These are phyloP conservation scores for Chlorophyllum brunneum DNA, from an alignment of 768 basidiomycete species.

Conservation along the genomic window DNA sequence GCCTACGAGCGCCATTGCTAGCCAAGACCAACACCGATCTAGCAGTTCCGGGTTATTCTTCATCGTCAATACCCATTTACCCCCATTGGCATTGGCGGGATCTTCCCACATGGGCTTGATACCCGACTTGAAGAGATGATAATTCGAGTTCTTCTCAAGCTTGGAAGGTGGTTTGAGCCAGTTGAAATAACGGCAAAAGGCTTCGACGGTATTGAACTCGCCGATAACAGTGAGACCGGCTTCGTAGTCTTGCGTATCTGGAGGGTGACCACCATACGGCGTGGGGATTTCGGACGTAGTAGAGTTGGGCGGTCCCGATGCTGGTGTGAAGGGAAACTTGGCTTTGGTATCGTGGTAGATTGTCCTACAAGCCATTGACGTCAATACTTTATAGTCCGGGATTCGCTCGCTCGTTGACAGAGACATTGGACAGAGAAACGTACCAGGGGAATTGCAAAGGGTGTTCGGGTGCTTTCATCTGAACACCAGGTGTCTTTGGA, in stretches of 20 bases:
- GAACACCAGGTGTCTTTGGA: constrained; percentile 75
- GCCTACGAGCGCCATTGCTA: constrained; percentile 89
- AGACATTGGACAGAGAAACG: constrained; percentile 18
- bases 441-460: constrained; percentile 84
- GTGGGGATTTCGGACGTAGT: constrained; percentile 17
- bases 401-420: not conserved
- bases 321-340: constrained; percentile 58
- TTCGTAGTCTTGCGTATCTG: constrained; percentile 76
- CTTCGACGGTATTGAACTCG: constrained; percentile 87
- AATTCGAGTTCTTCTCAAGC: constrained; percentile 88
- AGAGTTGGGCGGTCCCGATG: constrained; percentile 28
- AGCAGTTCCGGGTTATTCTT: constrained; percentile 74
- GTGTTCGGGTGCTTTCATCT: constrained; percentile 73
- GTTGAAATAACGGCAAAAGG: constrained; percentile 89
- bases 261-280: constrained; percentile 28
- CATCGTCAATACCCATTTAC: constrained; percentile 95
- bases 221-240: constrained; percentile 84
- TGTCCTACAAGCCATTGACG: constrained; percentile 51
- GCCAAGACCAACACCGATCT: constrained; percentile 87
- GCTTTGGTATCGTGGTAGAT: constrained; percentile 87
- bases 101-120: constrained; percentile 99
- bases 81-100: constrained; percentile 84
- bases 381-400: constrained; percentile 7
- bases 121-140: constrained; percentile 91
- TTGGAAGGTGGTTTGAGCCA: constrained; percentile 91